Evolutionary conservation across 1,284 basidiomycete genomes (phyloP).

Genomic region (Wallemia ichthyophaga): DNA sequence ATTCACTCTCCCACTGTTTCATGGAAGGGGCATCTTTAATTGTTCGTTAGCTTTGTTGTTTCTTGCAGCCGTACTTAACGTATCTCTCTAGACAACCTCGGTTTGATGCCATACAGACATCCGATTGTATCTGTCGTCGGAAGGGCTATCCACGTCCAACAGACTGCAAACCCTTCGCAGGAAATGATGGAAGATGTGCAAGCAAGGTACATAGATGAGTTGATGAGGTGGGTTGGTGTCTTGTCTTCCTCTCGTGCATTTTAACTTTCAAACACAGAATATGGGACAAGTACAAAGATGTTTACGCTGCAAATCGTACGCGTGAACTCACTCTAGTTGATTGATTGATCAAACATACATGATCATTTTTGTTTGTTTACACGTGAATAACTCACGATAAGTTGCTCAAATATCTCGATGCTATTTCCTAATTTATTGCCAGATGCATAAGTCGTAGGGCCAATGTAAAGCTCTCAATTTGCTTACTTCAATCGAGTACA

Average conservation of each 20-base stretch:
- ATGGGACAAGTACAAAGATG: conserved; percentile 67
- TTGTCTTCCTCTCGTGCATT: neutral
- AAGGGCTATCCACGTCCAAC: conserved; percentile 47
- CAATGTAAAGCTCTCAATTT: no score
- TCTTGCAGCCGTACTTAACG: no score
- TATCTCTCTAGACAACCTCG: conserved; percentile 38
- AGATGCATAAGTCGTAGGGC: no score
- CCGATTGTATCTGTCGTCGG: conserved; percentile 86
- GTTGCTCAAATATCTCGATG: no score
- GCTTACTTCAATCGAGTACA: no score
- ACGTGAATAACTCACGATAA: no score
- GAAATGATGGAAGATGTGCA: conserved; percentile 58
- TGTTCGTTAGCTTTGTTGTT: conserved; percentile 24
- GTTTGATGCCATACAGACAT: conserved; percentile 72
- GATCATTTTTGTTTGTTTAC: no score
- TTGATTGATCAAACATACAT: neutral
- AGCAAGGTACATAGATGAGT: conserved; percentile 61
- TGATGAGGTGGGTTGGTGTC: conserved; percentile 49
- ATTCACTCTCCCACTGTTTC: conserved; percentile 85
- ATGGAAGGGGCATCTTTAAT: conserved; percentile 67
- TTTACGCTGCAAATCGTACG: neutral
- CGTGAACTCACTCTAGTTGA: conserved; percentile 5
- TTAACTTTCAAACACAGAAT: conserved; percentile 26
- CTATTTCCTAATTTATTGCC: no score
- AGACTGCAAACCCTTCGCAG: conserved; percentile 45